These are phyloP conservation scores for Fusarium palustre DNA, from an alignment of 2,329 filamentous ascomycete genomes.

Conservation along the genomic window DNA sequence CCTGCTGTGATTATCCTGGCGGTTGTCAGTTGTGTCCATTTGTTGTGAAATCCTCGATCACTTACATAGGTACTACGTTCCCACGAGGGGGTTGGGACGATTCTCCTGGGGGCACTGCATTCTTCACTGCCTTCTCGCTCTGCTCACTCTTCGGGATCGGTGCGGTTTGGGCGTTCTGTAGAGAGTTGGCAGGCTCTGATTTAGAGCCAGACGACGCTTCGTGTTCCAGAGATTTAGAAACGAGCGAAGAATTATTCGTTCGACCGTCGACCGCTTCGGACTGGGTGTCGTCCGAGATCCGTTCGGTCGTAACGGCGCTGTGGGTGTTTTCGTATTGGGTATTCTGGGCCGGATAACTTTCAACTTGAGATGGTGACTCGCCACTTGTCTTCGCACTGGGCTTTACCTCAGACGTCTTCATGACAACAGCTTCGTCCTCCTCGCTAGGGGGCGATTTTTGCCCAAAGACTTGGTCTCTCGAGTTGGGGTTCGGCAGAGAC, in stretches of 20 bases:
- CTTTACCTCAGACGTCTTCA: conserved; percentile 42
- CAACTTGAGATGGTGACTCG: conserved; percentile 27
- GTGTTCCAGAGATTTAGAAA: conserved; percentile 6
- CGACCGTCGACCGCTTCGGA: conserved; percentile 4
- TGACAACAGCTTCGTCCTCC: conserved; percentile 58
- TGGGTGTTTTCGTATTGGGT: conserved; percentile 4
- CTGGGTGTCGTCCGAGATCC: background rate
- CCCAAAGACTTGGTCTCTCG: conserved; percentile 28
- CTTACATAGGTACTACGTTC: conserved; percentile 40
- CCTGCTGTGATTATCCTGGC: conserved; percentile 44
- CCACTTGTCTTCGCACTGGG: conserved; percentile 28
- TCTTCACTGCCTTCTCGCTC: conserved; percentile 8
- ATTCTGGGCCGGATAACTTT: conserved; percentile 26
- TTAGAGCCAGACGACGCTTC: background rate
- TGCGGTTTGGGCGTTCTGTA: background rate
- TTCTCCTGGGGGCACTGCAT: conserved; percentile 8
- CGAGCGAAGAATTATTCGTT: background rate
- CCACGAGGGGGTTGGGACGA: conserved; percentile 21
- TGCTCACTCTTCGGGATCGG: conserved; percentile 3
- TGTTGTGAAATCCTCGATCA: background rate
- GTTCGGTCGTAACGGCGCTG: background rate
- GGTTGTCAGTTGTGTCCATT: conserved; percentile 18
- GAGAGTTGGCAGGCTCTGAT: background rate
- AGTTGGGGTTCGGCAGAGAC: conserved; percentile 42
- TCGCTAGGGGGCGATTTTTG: conserved; percentile 49